Conservation (phyloP, 1,284 basidiomycete species). For the Malassezia nana region DNA sequence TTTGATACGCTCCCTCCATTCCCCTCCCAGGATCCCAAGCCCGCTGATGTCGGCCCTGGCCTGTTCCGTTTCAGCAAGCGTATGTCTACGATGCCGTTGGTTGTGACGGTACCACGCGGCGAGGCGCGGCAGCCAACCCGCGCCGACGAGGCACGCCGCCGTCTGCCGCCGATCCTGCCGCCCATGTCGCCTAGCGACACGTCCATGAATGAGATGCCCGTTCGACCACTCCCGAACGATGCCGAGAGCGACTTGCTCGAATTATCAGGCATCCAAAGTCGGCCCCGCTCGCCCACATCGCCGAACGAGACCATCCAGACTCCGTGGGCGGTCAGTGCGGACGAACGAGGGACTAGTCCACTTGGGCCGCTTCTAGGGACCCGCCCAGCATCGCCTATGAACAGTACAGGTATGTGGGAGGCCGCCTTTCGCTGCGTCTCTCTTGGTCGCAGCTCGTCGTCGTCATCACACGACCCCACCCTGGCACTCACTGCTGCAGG, state of each 20-base stretch:
- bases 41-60: neutral
- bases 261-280: neutral
- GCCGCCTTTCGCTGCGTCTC: neutral
- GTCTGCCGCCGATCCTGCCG: neutral
- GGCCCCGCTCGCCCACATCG: neutral
- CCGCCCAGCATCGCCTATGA: neutral
- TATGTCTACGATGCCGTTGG: neutral
- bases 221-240: neutral
- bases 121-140: neutral
- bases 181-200: neutral
- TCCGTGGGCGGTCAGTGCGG: neutral
- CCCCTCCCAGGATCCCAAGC: neutral
- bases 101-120: neutral
- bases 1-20: constrained; percentile 3
- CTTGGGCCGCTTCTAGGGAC: neutral
- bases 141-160: neutral
- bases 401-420: no score
- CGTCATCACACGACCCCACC: neutral
- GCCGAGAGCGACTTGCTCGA: neutral
- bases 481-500: no score
- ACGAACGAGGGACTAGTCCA: neutral
- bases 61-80: neutral
- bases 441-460: neutral
- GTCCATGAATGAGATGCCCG: neutral
- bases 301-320: neutral